Conservation (phyloP, 768 basidiomycete species). For the Agrocybe pediades region DNA sequence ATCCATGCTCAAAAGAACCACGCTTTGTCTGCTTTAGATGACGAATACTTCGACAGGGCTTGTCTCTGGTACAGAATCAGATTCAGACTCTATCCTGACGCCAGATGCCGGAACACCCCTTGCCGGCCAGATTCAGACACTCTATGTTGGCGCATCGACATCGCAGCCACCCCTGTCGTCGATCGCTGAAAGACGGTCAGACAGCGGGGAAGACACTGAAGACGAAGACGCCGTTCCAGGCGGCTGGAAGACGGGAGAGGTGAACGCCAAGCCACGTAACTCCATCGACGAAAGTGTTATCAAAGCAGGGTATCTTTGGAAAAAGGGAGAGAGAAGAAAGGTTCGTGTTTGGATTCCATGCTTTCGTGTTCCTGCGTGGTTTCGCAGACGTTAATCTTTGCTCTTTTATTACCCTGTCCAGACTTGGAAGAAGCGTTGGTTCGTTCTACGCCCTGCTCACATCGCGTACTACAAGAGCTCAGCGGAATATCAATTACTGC, state of each 20-base stretch:
- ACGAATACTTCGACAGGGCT: conserved; percentile 23
- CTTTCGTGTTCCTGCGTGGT: background rate
- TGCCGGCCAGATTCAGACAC: conserved; percentile 26
- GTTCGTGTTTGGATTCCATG: conserved; percentile 42
- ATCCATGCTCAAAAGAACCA: background rate
- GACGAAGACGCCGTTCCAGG: conserved; percentile 71
- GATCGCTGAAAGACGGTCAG: conserved; percentile 74
- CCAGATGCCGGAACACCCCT: conserved; percentile 52
- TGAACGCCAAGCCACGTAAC: conserved; percentile 42
- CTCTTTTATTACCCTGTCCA: conserved; percentile 29
- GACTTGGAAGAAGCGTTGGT: conserved; percentile 99
- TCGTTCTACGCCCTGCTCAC: conserved; percentile 89
- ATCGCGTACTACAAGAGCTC: conserved; percentile 96
- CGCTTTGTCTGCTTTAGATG: conserved; percentile 14
- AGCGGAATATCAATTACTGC: conserved; percentile 90
- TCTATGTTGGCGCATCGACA: conserved; percentile 33
- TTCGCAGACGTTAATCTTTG: background rate
- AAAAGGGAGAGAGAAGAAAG: conserved; percentile 98
- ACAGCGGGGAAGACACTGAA: conserved; percentile 78
- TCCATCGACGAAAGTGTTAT: conserved; percentile 71
- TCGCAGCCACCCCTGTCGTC: conserved; percentile 63
- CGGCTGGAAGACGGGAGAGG: conserved; percentile 62
- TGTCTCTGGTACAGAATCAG: conserved; percentile 82
- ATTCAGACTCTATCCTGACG: conserved; percentile 72
- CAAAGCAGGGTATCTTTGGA: conserved; percentile 93